Evolutionary conservation across 371 early-diverging fungal species (phyloP).

Genomic region (Amoeboaphelidium protococcarum): DNA sequence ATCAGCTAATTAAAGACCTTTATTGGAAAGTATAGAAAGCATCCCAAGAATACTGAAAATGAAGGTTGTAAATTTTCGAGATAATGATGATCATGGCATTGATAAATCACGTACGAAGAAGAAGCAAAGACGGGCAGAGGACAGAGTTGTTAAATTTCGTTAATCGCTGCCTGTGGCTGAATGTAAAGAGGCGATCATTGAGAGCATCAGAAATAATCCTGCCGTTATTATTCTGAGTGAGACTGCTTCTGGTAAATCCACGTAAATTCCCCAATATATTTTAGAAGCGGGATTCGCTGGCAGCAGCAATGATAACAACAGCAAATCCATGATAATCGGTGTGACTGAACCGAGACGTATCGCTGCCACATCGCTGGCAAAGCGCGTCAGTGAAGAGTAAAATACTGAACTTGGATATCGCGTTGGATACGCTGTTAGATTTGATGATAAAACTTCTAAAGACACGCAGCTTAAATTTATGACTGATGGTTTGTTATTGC

Average conservation of each 20-base stretch:
- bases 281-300: conserved; percentile 80
- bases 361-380: conserved; percentile 95
- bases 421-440: conserved; percentile 94
- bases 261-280: conserved; percentile 94
- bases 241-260: conserved; percentile 98
- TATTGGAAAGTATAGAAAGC: too few species aligned
- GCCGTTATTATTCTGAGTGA: conserved; percentile 86
- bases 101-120: too few species aligned
- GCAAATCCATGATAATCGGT: conserved; percentile 82
- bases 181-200: conserved; percentile 48
- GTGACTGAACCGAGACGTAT: conserved; percentile 98
- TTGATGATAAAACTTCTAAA: conserved; percentile 86
- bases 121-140: conserved; percentile 13
- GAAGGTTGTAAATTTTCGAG: too few species aligned
- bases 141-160: conserved; percentile 67
- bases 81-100: too few species aligned
- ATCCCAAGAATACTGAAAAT: too few species aligned
- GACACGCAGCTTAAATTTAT: conserved; percentile 89
- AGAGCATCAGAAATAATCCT: conserved; percentile 60
- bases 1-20: too few species aligned
- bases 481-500: conserved; percentile 97
- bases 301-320: too few species aligned
- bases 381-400: conserved; percentile 87
- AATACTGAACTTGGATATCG: conserved; percentile 64
- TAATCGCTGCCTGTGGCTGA: conserved; percentile 71